These are phyloP conservation scores for Irpex sp. DNA, from an alignment of 1,284 basidiomycete genomes.

Conservation along the genomic window DNA sequence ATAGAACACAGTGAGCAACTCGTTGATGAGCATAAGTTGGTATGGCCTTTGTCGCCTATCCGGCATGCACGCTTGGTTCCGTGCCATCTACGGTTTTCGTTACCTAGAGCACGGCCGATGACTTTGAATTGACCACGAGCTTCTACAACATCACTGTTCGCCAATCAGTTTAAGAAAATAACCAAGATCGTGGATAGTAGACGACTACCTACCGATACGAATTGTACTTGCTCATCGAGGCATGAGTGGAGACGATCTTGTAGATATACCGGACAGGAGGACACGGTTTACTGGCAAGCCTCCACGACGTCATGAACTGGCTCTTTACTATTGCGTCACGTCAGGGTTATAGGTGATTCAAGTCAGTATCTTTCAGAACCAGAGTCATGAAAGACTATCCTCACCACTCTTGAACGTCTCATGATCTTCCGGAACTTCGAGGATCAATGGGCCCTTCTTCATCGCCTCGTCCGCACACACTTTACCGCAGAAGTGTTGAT, in stretches of 20 bases:
- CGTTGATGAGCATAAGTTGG: slow-evolving; percentile 46
- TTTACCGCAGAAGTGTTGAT: slow-evolving; percentile 55
- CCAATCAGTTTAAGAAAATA: not conserved
- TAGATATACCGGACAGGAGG: slow-evolving; percentile 45
- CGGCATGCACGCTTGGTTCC: slow-evolving; percentile 51
- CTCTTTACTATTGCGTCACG: slow-evolving; percentile 41
- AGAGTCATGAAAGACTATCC: slow-evolving; percentile 16
- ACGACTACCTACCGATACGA: slow-evolving; percentile 46
- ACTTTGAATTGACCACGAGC: slow-evolving; percentile 29
- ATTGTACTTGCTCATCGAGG: slow-evolving; percentile 48
- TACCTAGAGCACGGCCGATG: slow-evolving; percentile 34
- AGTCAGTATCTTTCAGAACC: not conserved
- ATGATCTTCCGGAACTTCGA: slow-evolving; percentile 60
- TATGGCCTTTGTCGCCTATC: slow-evolving; percentile 56
- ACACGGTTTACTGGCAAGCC: slow-evolving; percentile 46
- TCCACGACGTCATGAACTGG: slow-evolving; percentile 67
- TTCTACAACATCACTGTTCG: slow-evolving; percentile 46
- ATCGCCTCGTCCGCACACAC: slow-evolving; percentile 49
- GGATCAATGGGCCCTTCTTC: slow-evolving; percentile 46
- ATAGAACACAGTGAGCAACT: slow-evolving; percentile 60
- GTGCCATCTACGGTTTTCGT: slow-evolving; percentile 61
- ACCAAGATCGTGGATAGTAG: not conserved
- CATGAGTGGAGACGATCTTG: slow-evolving; percentile 49
- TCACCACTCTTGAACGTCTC: slow-evolving; percentile 59
- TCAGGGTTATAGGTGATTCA: not conserved